phyloP scores from a whole-genome alignment of 1,284 basidiomycete genomes.

The Coniophora puteana region DNA sequence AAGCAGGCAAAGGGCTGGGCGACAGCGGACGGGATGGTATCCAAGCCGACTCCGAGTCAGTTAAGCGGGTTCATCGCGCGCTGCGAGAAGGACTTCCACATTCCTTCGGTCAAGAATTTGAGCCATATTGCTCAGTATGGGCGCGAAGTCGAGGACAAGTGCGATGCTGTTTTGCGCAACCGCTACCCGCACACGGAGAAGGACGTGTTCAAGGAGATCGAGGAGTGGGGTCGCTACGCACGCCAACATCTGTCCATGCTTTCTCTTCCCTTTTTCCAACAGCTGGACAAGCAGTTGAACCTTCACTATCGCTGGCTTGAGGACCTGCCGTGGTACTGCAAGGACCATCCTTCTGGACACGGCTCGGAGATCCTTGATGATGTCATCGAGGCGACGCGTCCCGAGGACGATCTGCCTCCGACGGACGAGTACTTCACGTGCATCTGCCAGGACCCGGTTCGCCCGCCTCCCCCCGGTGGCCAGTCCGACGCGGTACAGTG shows the following conservation, averaged over 20 bases:
- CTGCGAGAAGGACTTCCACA: constrained; percentile 71
- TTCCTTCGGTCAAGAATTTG: constrained; percentile 60
- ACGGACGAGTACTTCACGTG: constrained; percentile 78
- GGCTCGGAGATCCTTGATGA: constrained; percentile 63
- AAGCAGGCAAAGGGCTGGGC: constrained; percentile 72
- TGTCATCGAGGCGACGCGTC: constrained; percentile 64
- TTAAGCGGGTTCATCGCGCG: constrained; percentile 62
- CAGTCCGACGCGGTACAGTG: constrained; percentile 81
- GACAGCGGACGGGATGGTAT: constrained; percentile 43
- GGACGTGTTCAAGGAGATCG: constrained; percentile 66
- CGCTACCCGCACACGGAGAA: constrained; percentile 54
- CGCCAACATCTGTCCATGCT: constrained; percentile 69
- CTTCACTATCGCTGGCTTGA: constrained; percentile 67
- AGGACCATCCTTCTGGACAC: constrained; percentile 57
- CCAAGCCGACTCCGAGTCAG: constrained; percentile 61
- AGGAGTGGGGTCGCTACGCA: constrained; percentile 68
- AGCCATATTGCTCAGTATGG: constrained; percentile 69
- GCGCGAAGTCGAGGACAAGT: constrained; percentile 65
- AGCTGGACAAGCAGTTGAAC: constrained; percentile 61
- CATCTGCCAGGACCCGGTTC: constrained; percentile 71
- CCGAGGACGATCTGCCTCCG: constrained; percentile 73
- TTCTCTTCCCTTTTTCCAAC: constrained; percentile 65
- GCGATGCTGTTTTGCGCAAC: constrained; percentile 67
- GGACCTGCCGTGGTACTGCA: constrained; percentile 73
- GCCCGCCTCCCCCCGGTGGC: constrained; percentile 67